Evolutionary conservation across 2,329 filamentous ascomycete species (phyloP), one percentile per base, ranked within the genome.

Genomic region (Drechslerella dactyloides): DNA sequence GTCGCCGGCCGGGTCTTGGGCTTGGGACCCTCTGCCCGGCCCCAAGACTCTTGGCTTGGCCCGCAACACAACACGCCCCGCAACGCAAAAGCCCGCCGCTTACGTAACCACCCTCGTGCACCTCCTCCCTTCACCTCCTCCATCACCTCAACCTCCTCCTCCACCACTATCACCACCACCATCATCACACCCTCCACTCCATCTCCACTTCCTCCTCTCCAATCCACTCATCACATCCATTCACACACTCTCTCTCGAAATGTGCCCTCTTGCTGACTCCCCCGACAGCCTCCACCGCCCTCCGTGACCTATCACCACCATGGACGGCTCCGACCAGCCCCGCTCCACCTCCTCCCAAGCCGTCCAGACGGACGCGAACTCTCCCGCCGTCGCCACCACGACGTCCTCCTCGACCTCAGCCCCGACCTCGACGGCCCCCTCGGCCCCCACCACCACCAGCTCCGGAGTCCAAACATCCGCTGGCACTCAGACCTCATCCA

Each of bases 321-420:
- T 65, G 69, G 69, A 65, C 56, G 61, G 13, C 42, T 44, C 60
- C 11, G 69, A 66, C 21, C 37, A 42, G 56, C 56, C 72, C 44
- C 61, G 73, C 66, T 59, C 75, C 53, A 69, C 66, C 27, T 58
- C 73, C 63, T 50, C 74, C 63, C 75, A 76, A 64, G 73, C 74
- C 60, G 74, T 74, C 50, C 66, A 74, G 69, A 74, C 74, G 52
- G 66, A 70, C 21, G 66, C 75, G 11, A 74, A 54, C 50, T 64
- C 66, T 11, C 59, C 66, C 23, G 66, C 56, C 19, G 37, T 27
- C 10, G 13, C 44, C 19, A 11, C 53, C n/a, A 33, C 54, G 5
- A 50, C 55, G 0, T 13, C 66, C 23, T 33, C 48, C 33, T 69
- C 27, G 8, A 8, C 70, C 33, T 60, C 74, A 10, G 66, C 72